phyloP scores from a whole-genome alignment of 1,284 basidiomycete genomes.

The Taiwanofungus camphoratus region DNA sequence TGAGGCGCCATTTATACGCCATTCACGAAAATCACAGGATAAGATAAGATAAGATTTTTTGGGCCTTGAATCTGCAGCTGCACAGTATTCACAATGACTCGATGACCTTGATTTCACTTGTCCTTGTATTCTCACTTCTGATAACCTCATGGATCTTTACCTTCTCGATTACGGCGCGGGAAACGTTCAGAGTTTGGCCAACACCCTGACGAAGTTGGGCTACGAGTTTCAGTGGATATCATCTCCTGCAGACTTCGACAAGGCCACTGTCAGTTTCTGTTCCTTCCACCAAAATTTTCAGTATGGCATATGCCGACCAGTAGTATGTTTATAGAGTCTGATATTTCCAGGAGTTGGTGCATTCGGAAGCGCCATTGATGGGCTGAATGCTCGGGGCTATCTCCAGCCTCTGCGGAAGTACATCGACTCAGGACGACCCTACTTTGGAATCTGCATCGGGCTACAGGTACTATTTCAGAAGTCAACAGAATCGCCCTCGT shows the following conservation, averaged over 20 bases:
- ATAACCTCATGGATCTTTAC: conserved; percentile 69
- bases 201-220: conserved; percentile 85
- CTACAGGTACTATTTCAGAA: conserved; percentile 92
- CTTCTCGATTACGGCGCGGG: conserved; percentile 96
- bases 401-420: conserved; percentile 80
- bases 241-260: conserved; percentile 78
- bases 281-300: conserved; percentile 6
- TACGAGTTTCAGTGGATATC: conserved; percentile 91
- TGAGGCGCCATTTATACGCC: background rate
- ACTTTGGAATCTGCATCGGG: conserved; percentile 98
- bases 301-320: conserved; percentile 15
- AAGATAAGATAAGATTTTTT: background rate
- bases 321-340: conserved; percentile 62
- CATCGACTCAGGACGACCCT: conserved; percentile 86
- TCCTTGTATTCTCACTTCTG: conserved; percentile 1
- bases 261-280: conserved; percentile 74
- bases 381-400: conserved; percentile 71
- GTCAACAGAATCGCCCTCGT: conserved; percentile 67
- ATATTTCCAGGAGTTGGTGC: conserved; percentile 98
- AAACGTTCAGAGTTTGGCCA: conserved; percentile 91
- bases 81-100: conserved; percentile 13
- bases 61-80: too few relatives aligned
- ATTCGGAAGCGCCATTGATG: conserved; percentile 84
- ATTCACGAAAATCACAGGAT: background rate
- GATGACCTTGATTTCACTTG: background rate